Conservation (phyloP, 2,329 filamentous ascomycete species). For the Trichoderma koningii region DNA sequence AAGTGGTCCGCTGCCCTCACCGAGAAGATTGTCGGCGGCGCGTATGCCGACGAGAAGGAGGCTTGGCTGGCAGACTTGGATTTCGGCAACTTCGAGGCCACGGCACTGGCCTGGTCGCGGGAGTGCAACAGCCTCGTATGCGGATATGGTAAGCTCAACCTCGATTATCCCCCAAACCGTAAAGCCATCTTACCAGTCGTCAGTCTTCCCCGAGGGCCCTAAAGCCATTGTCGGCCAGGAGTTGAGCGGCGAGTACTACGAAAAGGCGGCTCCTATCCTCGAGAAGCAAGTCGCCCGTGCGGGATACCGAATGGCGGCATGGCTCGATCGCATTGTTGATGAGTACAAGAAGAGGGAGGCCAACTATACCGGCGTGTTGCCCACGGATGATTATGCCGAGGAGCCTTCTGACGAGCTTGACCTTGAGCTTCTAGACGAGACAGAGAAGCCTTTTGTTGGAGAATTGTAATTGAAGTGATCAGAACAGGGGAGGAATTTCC, state of each 20-base stretch:
- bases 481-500: neutral
- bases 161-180: neutral
- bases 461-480: conserved; percentile 9
- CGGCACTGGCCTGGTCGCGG: conserved; percentile 64
- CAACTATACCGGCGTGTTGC: conserved; percentile 1
- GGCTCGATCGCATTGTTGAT: conserved; percentile 64
- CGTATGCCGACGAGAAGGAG: conserved; percentile 52
- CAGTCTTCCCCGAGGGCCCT: conserved; percentile 63
- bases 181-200: neutral
- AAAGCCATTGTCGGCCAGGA: conserved; percentile 61
- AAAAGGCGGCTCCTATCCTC: conserved; percentile 63
- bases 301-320: conserved; percentile 68
- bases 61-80: conserved; percentile 61
- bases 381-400: conserved; percentile 29
- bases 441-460: conserved; percentile 31
- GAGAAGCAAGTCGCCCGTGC: conserved; percentile 68
- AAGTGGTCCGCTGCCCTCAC: conserved; percentile 61
- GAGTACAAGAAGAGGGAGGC: conserved; percentile 35
- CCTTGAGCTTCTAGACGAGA: conserved; percentile 33
- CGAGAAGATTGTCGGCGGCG: conserved; percentile 56
- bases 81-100: conserved; percentile 55
- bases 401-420: conserved; percentile 14
- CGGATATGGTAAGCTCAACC: conserved; percentile 53
- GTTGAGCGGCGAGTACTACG: conserved; percentile 64
- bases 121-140: conserved; percentile 66